phyloP scores from a whole-genome alignment of 2,329 filamentous ascomycete species.

The Chalaropsis thielavioides region DNA sequence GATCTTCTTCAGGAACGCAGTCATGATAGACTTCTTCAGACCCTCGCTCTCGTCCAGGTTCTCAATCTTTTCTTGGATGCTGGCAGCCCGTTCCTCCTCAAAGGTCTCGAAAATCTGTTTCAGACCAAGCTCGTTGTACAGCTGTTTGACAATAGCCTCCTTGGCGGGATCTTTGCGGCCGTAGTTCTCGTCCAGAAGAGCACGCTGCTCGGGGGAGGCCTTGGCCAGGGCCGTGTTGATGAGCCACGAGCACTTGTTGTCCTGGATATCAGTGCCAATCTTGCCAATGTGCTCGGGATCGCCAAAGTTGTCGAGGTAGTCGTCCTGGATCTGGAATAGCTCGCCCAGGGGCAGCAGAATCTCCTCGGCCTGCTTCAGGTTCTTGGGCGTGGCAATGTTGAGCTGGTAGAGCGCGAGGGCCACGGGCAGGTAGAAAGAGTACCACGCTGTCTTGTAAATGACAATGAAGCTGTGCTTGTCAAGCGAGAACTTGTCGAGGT shows the following conservation, averaged over 20 bases:
- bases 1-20: conserved; percentile 86
- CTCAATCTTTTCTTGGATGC: conserved; percentile 61
- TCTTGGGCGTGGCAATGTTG: conserved; percentile 69
- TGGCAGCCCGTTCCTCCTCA: conserved; percentile 73
- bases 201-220: conserved; percentile 70
- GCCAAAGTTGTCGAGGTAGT: conserved; percentile 97
- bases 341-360: conserved; percentile 95
- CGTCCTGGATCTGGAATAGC: conserved; percentile 98
- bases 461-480: conserved; percentile 97
- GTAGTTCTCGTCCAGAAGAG: conserved; percentile 82
- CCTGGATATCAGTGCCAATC: conserved; percentile 96
- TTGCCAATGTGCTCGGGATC: conserved; percentile 88
- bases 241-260: conserved; percentile 99
- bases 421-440: conserved; percentile 96
- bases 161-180: conserved; percentile 74
- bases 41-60: conserved; percentile 74
- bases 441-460: conserved; percentile 98
- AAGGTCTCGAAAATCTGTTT: conserved; percentile 74
- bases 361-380: conserved; percentile 75
- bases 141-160: conserved; percentile 74
- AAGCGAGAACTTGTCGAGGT: conserved; percentile 89
- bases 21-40: conserved; percentile 79
- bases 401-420: conserved; percentile 78
- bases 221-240: conserved; percentile 83
- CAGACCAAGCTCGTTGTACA: conserved; percentile 75